Percentiles rank a stretch among this genome's conserved stretches.
Evolutionary conservation across 169 alveolate genomes (phyloP).

Genomic region (Babesia bigemina): DNA sequence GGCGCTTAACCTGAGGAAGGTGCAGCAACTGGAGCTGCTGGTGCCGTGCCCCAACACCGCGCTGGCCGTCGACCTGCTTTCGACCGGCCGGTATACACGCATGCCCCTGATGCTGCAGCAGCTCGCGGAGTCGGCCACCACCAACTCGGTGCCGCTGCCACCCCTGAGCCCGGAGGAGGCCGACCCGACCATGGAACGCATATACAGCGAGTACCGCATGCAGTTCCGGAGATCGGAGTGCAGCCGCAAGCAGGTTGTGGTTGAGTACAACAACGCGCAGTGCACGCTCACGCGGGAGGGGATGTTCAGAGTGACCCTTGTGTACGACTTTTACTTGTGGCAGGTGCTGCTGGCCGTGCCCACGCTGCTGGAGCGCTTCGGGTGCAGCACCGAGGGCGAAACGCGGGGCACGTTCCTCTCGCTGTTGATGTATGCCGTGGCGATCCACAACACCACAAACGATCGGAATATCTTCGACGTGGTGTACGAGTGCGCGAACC

Average conservation of each 20-base stretch:
- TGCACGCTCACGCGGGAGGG: conserved; percentile 21
- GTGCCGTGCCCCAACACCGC: conserved; percentile 47
- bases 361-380: conserved; percentile 20
- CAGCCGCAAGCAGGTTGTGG: background rate
- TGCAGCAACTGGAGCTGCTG: conserved; percentile 16
- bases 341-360: conserved; percentile 49
- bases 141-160: conserved; percentile 45
- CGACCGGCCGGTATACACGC: conserved; percentile 52
- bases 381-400: conserved; percentile 40
- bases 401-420: conserved; percentile 12
- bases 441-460: conserved; percentile 1
- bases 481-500: conserved; percentile 18
- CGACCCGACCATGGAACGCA: conserved; percentile 41
- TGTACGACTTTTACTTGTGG: conserved; percentile 56
- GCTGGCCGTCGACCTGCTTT: conserved; percentile 54
- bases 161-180: conserved; percentile 30
- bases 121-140: conserved; percentile 37
- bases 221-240: conserved; percentile 18
- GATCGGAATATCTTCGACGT: conserved; percentile 41
- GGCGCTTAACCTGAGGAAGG: conserved; percentile 23
- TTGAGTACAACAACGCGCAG: conserved; percentile 37
- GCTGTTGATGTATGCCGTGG: conserved; percentile 23
- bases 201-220: conserved; percentile 31
- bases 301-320: conserved; percentile 34
- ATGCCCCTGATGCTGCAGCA: conserved; percentile 59